These are phyloP conservation scores for Alternaria ventricosa DNA, from an alignment of 2,329 filamentous ascomycete genomes.

Conservation along the genomic window DNA sequence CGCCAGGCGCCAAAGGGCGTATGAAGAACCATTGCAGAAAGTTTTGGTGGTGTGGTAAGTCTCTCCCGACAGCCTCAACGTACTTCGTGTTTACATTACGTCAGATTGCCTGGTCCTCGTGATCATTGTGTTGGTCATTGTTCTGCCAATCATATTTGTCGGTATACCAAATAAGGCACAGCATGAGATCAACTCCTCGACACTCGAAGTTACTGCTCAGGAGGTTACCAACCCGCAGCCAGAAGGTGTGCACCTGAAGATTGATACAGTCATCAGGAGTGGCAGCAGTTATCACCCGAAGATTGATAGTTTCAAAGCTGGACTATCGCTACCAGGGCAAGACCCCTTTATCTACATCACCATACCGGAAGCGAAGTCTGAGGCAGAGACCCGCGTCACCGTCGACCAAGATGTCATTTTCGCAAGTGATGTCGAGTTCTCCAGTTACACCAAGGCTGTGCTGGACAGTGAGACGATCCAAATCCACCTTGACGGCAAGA, in stretches of 20 bases:
- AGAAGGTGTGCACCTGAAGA: conserved; percentile 56
- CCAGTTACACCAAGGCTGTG: conserved; percentile 57
- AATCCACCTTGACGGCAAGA: conserved; percentile 60
- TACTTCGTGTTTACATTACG: conserved; percentile 3
- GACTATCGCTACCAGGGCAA: conserved; percentile 55
- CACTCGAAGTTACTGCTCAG: conserved; percentile 58
- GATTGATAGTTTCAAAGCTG: conserved; percentile 61
- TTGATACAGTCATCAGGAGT: conserved; percentile 57
- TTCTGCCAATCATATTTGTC: conserved; percentile 65
- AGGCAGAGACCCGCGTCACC: conserved; percentile 51
- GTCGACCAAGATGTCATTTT: conserved; percentile 56
- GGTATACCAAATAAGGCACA: conserved; percentile 66
- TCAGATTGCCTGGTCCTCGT: conserved; percentile 57
- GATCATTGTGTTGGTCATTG: conserved; percentile 60
- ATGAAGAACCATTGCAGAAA: conserved; percentile 48
- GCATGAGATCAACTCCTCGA: conserved; percentile 59
- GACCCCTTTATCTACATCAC: conserved; percentile 54
- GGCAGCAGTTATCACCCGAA: conserved; percentile 60
- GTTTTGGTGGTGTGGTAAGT: conserved; percentile 50
- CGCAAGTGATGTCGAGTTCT: conserved; percentile 54
- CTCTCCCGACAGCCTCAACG: neutral
- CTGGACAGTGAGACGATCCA: conserved; percentile 58
- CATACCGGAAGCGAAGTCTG: conserved; percentile 54
- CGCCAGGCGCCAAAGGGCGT: conserved; percentile 37
- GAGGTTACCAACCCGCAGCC: conserved; percentile 59